These are phyloP conservation scores for Parachaetomium inaequale DNA, from an alignment of 495 filamentous ascomycete genomes.

Conservation along the genomic window DNA sequence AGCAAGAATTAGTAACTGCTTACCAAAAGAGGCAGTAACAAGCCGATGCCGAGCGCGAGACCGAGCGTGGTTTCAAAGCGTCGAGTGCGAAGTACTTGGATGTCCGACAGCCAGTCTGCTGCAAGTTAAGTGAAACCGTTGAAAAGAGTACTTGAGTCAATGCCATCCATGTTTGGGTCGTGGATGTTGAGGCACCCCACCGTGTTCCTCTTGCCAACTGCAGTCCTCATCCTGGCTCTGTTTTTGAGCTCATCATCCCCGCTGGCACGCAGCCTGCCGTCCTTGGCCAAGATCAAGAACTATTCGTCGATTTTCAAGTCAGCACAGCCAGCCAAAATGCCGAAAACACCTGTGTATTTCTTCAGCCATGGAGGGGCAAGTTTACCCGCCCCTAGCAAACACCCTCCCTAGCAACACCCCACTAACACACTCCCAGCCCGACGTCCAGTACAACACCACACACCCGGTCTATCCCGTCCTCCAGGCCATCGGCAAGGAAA, in stretches of 20 bases:
- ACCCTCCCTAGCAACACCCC: background rate
- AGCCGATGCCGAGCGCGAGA: slow-evolving; percentile 10
- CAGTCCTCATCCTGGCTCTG: slow-evolving; percentile 18
- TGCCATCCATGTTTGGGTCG: slow-evolving; percentile 10
- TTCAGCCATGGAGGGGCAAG: slow-evolving; percentile 73
- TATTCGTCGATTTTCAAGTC: slow-evolving; percentile 10
- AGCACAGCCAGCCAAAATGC: slow-evolving; percentile 26
- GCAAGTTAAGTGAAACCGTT: too few species aligned
- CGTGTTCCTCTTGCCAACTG: slow-evolving; percentile 8
- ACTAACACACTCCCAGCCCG: slow-evolving; percentile 50
- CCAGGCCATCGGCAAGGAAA: slow-evolving; percentile 66
- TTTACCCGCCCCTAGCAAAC: slow-evolving; percentile 15
- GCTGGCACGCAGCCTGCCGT: background rate
- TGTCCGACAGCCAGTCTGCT: too few species aligned
- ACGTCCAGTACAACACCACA: slow-evolving; percentile 65
- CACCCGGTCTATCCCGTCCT: slow-evolving; percentile 75
- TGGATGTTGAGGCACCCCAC: slow-evolving; percentile 11
- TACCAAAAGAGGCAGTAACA: slow-evolving; percentile 3
- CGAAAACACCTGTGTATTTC: slow-evolving; percentile 66
- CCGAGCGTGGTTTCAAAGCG: too few species aligned
- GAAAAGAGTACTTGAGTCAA: background rate
- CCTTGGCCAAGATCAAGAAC: slow-evolving; percentile 14
- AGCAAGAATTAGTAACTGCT: slow-evolving; percentile 10
- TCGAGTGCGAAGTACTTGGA: background rate
- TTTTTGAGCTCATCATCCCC: slow-evolving; percentile 8